Base-by-base conservation (phyloP, 176 grass and related monocot species). In the Eremochloa ophiuroides region DNA sequence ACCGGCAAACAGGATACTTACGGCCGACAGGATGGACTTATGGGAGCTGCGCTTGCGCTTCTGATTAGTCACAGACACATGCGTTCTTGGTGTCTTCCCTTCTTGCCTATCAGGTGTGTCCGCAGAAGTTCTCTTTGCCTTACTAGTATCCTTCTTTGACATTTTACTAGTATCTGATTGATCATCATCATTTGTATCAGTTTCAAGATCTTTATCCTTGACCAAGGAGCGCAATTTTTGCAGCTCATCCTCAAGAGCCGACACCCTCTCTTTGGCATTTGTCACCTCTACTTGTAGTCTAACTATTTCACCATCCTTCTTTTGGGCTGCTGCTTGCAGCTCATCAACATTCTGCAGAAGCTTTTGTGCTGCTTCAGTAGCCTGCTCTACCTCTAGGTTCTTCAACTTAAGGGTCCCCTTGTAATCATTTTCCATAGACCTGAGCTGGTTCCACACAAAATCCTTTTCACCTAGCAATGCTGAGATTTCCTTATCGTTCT, bases 401-500 rank as follows among this genome's bases (percentile, higher is more conserved):
- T 84, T 91, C 27, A 14, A 81, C 71, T 82, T 88, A 43, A 86
- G 62, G 16, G 83, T 55, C 0, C 4, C 0, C 2, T 5, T 28
- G 11, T 86, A 94, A 13, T 42, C 41, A 2, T 2, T 7, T 5
- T 94, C 92, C 92, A 89, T 84, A 22, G 64, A 87, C 20, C 81
- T 94, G 5, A 79, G 66, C 67, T 94, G 92, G 26, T 94, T 84
- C 92, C 88, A 91, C 4, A 84, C 83, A 76, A 94, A 94, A 79
- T 73, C 62, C 3, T 39, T 67, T 39, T 67, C 83, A 82, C 83
- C 72, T 12, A 58, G 20, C 66, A 94, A 33, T 17, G 83, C 72
- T 61, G 77, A 88, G 28, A 91, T 62, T 22, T 94, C 86, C 18
- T 43, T 77, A 1, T 94, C 83, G 80, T 91, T 94, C 22, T 86